Evolutionary conservation across 2,329 filamentous ascomycete genomes (phyloP).

Genomic region (Cordyceps fumosorosea): DNA sequence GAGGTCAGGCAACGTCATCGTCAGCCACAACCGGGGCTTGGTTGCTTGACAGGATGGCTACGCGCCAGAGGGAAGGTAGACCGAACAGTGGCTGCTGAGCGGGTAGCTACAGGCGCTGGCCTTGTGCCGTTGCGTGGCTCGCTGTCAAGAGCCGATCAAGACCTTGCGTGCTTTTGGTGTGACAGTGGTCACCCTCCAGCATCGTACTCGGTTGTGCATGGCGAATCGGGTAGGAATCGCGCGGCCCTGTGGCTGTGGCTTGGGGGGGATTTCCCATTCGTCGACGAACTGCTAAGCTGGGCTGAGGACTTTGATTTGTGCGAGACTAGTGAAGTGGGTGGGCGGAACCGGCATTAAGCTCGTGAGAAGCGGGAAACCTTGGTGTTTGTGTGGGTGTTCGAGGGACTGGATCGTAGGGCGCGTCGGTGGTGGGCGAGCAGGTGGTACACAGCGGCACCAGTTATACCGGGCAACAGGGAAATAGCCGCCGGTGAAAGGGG

Average conservation of each 20-base stretch:
- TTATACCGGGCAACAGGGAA: too few relatives aligned
- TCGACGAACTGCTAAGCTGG: neutral
- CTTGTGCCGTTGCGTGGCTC: neutral
- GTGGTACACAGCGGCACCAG: neutral
- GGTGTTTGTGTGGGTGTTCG: neutral
- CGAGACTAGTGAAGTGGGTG: neutral
- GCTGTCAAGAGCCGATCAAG: neutral
- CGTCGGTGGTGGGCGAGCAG: neutral
- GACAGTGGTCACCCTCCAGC: neutral
- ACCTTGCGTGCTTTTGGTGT: neutral
- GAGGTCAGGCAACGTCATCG: neutral
- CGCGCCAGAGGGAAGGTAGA: neutral
- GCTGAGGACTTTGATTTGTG: neutral
- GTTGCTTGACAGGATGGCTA: neutral
- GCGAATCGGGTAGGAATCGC: constrained; percentile 9
- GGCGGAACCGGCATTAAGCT: constrained; percentile 1
- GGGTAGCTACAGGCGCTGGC: neutral
- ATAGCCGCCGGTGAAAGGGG: too few relatives aligned
- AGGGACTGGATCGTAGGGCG: neutral
- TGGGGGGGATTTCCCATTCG: neutral
- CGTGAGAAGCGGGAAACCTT: neutral
- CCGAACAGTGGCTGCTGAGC: neutral
- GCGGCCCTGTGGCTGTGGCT: neutral
- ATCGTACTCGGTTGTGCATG: neutral
- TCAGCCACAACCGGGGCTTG: neutral